Base-by-base conservation (phyloP, 2,329 filamentous ascomycete genomes). In the Hymenotorrendiella dingleyae region DNA sequence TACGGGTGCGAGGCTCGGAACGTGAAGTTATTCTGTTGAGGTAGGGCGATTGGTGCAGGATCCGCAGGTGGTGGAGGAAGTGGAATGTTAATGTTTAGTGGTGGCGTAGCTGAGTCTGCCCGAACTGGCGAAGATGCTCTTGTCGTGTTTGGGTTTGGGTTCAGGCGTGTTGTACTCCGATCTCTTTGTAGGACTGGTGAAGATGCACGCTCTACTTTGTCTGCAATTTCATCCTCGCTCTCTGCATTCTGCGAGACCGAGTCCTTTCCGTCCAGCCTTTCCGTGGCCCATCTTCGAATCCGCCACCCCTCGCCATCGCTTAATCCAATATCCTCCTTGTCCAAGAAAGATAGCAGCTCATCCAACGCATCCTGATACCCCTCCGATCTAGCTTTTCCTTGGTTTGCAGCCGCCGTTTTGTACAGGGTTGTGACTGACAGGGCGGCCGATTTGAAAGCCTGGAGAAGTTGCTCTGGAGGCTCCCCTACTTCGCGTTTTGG, bases 351-450 rank as follows among this genome's bases (percentile, higher is more conserved):
- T n/a, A 96, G 68, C 4, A 98, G 70, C 54, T 97, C 91, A 51
- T 96, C 88, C 27, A 98, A 70, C 27, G 90, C 94, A 60, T 97
- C 90, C 63, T 96, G 90, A 57, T 96, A 97, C 20, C 93, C 93
- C 28, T 90, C 83, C 38, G 78, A 69, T 37, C 86, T 80, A 35
- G 88, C 81, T 57, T 82, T 82, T 37, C 82, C 74, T 62, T 93
- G 82, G 36, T 86, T 85, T 23, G 80, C 73, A 10, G 86, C 84
- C 3, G 91, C 91, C 28, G 83, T 90, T 67, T 95, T 96, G 70
- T 97, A 97, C 11, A 98, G 80, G 59, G 94, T 95, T 36, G 93
- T 97, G 42, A 97, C 90, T 5, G 89, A 94, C 24, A 96, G 74
- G 16, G 93, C 93, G 24, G 93, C 93, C 12, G 85, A 81, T 64